Evolutionary conservation across 306 rosid genomes (phyloP), one percentile per base, ranked within the genome.

Genomic region (Sophora flavescens): DNA sequence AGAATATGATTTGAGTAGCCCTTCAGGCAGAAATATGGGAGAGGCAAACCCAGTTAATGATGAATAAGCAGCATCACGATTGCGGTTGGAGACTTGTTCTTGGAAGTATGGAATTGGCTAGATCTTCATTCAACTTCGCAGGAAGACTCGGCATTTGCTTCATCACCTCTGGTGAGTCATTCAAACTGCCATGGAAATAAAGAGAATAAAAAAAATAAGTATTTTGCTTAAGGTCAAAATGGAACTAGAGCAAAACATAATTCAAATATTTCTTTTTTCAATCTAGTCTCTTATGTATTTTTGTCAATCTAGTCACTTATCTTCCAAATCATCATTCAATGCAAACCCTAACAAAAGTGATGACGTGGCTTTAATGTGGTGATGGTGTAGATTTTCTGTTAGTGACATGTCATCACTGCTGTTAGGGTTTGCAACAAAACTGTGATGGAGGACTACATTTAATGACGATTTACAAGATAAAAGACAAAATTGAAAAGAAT

Each of bases 111-210:
- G 91, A 84, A 84, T 82, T 88, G 6, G 93, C 93, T 33, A 95
- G 86, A 72, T 92, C 99, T 14, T 90, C 97, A 56, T 95, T 92
- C 84, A 95, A 77, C 87, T 95, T 95, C 86, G 86, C 93, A 0
- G 97, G 96, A 80, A 92, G 93, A 4, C 97, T 93, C 1, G 97
- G 97, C 99, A 92, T 92, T 84, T 95, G 96, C 91, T 95, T 95
- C 99, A 95, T 92, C 74, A 90, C 92, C 47, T 89, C 96, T 1
- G 99, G 97, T 36, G 74, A 75, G 83, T 95, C 97, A 28, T 78
- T 86, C 81, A 89, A 78, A 53, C 97, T 92, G 88, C 33, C 52
- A 57, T 38, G 33, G 53, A 66, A 39, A 70, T 28, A 67, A 15
- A 45, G 12, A 45, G 52, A 10, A 5, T 13, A 3, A 8, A 9